These are phyloP conservation scores for Zasmidium cellare DNA, from an alignment of 2,329 filamentous ascomycete species.

Conservation along the genomic window DNA sequence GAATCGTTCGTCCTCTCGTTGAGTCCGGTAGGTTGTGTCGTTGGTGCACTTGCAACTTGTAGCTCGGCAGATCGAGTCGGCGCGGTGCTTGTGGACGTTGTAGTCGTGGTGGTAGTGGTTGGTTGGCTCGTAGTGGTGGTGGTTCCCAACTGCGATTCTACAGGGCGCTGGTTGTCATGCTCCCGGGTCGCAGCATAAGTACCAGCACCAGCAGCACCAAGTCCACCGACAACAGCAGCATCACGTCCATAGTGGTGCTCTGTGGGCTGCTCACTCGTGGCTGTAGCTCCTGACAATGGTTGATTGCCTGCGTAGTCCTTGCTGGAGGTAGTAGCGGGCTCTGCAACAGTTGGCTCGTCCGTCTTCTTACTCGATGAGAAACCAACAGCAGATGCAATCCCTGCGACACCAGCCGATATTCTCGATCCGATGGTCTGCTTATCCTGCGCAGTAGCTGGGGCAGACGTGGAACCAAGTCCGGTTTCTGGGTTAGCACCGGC, in stretches of 20 bases:
- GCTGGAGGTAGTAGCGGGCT: not conserved
- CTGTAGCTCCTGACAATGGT: not conserved
- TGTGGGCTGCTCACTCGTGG: not conserved
- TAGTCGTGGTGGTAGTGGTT: not conserved
- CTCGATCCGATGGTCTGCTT: not conserved
- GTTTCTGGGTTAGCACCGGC: not conserved
- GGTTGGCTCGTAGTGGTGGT: not conserved
- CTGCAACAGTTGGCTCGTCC: not conserved
- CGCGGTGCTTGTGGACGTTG: not conserved
- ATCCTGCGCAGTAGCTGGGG: not conserved
- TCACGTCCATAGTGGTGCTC: constrained; percentile 33
- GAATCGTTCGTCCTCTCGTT: not conserved
- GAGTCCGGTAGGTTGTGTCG: no score
- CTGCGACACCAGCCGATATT: not conserved
- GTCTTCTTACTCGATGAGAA: not conserved
- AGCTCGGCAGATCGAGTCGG: no score
- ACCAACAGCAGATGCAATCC: not conserved
- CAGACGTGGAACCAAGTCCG: not conserved
- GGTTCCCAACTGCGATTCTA: not conserved
- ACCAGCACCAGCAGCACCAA: constrained; percentile 31
- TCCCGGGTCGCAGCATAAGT: constrained; percentile 10
- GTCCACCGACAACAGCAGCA: constrained; percentile 33
- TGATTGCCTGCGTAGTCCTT: not conserved
- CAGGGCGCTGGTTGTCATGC: not conserved
- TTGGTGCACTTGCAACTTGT: no score